Evolutionary conservation across 331 rosid species (phyloP), one percentile per base, ranked within the genome.

Genomic region (Rhamnella rubrinervis): DNA sequence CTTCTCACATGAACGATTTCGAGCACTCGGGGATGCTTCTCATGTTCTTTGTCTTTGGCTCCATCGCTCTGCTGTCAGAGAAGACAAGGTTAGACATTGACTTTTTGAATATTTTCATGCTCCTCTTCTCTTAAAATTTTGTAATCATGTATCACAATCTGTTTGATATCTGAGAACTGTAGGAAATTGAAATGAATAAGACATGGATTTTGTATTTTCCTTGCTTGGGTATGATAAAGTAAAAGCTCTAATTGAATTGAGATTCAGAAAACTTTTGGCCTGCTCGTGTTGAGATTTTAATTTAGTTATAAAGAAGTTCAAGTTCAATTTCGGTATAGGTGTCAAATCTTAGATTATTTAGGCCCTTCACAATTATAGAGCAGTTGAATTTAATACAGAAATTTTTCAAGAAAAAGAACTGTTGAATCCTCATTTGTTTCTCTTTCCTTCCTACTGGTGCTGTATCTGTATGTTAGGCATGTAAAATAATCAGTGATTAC

Each of bases 11-110:
- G 98, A 95, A 95, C 75, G 84, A 95, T 77, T 91, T 95, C 63
- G 98, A 95, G 86, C 98, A 95, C 75, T 78, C 96, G 0, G 99
- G 96, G 76, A 95, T 95, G 99, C 99, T 95, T 78, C 88, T 95
- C 35, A 95, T 91, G 99, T 95, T 95, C 78, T 95, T 95, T 51
- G 70, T 95, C 82, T 95, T 91, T 35, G 85, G 99, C 28, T 72
- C 86, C 61, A 68, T 84, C 58, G 56, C 82, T 35, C 82, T 95
- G 74, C 86, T 95, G 55, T 75, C 86, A 14, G 85, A 85, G 82
- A 77, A 87, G 49, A 84, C 97, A 77, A 87, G 97, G 99, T 95
- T 62, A 51, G 81, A 78, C 55, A 3, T 21, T 3, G 8, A 61
- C 51, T 35, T 21, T 68, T 7, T 50, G 51, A 59, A 52, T n/a